Evolutionary conservation across 208 protist species (phyloP).

Genomic region (Wallacemonas sp.): DNA sequence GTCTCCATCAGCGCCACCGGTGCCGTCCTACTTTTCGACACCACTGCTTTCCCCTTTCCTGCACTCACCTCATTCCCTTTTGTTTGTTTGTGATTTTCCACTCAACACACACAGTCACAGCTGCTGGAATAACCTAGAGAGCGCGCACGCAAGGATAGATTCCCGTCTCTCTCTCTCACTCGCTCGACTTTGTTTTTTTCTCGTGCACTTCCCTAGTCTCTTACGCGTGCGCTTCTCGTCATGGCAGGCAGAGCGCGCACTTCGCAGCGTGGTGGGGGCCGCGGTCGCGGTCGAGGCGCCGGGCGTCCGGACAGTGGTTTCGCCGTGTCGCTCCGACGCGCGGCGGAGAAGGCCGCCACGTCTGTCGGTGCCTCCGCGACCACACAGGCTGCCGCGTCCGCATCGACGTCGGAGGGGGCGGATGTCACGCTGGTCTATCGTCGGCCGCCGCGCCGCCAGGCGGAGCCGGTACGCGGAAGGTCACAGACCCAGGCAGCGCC

Average conservation of each 20-base stretch:
- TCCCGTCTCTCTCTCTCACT: too few species aligned
- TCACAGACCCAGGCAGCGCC: not conserved
- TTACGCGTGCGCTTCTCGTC: too few species aligned
- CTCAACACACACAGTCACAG: too few species aligned
- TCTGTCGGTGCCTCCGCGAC: not conserved
- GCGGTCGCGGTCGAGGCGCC: not conserved
- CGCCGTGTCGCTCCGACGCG: slow-evolving; percentile 1
- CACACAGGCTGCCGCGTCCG: not conserved
- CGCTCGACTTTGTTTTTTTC: too few species aligned
- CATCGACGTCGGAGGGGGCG: slow-evolving; percentile 17
- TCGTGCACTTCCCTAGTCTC: too few species aligned
- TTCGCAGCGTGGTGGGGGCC: not conserved
- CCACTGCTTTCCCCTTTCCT: too few species aligned
- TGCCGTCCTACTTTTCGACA: too few species aligned
- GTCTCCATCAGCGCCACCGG: too few species aligned
- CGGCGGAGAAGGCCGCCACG: slow-evolving; percentile 10
- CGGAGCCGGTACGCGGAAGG: slow-evolving; percentile 6
- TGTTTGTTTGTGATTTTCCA: too few species aligned
- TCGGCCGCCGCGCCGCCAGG: not conserved
- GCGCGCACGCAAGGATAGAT: too few species aligned
- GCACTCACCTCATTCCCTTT: too few species aligned
- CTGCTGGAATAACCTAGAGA: too few species aligned
- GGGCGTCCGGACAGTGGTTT: slow-evolving; percentile 1
- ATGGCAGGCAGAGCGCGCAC: slow-evolving; percentile 1
- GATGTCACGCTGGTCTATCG: slow-evolving; percentile 40